Evolutionary conservation across 352 stramenopile genomes (phyloP).

Genomic region (Globisporangium uncinulatum): DNA sequence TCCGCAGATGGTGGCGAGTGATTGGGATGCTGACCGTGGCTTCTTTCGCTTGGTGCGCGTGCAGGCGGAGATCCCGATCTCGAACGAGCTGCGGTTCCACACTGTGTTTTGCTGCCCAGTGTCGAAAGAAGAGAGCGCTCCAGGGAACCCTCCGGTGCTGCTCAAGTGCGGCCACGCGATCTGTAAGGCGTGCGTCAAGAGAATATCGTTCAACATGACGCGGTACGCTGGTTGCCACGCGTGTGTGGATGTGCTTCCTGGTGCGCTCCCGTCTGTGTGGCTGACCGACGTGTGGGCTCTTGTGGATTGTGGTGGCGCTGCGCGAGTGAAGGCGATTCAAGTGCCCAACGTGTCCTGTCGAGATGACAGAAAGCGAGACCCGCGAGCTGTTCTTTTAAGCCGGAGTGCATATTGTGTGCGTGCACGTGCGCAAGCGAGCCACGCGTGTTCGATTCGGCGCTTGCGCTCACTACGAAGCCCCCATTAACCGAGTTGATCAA

Average conservation of each 20-base stretch:
- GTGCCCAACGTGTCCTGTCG: slow-evolving; percentile 81
- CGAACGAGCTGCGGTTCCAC: slow-evolving; percentile 81
- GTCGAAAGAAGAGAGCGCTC: slow-evolving; percentile 83
- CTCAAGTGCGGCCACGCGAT: slow-evolving; percentile 87
- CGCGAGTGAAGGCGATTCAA: slow-evolving; percentile 61
- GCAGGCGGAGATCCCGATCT: slow-evolving; percentile 72
- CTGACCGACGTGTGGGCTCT: too few species aligned
- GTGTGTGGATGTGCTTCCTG: not conserved
- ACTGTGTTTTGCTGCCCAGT: slow-evolving; percentile 86
- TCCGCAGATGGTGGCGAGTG: not conserved
- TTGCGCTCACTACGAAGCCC: not conserved
- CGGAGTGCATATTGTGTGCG: not conserved
- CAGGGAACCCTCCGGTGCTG: slow-evolving; percentile 76
- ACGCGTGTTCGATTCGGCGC: too few species aligned
- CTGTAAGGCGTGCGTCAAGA: slow-evolving; percentile 72
- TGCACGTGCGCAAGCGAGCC: not conserved
- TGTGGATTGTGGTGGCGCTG: not conserved
- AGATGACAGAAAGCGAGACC: slow-evolving; percentile 73
- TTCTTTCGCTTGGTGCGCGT: not conserved
- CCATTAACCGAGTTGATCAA: not conserved
- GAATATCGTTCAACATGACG: slow-evolving; percentile 79
- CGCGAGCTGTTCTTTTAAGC: slow-evolving; percentile 67
- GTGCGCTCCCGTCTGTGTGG: too few species aligned
- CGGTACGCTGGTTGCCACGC: slow-evolving; percentile 23
- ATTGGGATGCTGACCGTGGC: not conserved